Conservation (phyloP, 2,329 filamentous ascomycete genomes). For the Chalaropsis ovoidea region DNA sequence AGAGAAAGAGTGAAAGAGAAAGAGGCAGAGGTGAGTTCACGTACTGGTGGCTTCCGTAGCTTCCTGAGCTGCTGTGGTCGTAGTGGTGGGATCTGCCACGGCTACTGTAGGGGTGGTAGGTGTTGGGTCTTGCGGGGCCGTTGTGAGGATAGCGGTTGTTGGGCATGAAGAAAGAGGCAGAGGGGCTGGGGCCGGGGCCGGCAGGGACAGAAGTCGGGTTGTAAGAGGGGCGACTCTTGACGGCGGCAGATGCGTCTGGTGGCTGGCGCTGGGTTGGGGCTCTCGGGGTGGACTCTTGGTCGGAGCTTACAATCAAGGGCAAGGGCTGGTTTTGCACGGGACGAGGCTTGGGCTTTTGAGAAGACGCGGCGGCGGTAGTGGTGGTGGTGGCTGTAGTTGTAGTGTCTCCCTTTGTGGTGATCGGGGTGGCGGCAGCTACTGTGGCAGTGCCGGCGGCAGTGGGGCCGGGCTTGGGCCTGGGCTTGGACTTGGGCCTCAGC, state of each 20-base stretch:
- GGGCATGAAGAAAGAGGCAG: conserved; percentile 80
- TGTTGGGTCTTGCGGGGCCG: conserved; percentile 51
- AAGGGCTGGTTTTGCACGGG: neutral
- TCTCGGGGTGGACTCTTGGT: conserved; percentile 32
- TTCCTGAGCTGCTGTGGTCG: neutral
- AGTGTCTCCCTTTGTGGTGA: neutral
- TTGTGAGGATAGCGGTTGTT: conserved; percentile 64
- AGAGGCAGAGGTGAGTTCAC: neutral
- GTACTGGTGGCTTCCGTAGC: conserved; percentile 10
- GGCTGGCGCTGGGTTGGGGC: conserved; percentile 32
- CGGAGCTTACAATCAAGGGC: conserved; percentile 47
- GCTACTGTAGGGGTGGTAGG: conserved; percentile 55
- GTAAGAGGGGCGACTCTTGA: conserved; percentile 74
- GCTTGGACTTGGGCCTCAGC: neutral
- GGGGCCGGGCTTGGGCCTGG: neutral
- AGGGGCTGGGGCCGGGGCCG: conserved; percentile 48
- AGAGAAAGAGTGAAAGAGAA: neutral
- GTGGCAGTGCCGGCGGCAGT: neutral
- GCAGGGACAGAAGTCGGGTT: conserved; percentile 88
- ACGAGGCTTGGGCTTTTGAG: neutral
- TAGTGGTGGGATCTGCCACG: neutral
- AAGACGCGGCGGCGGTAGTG: neutral
- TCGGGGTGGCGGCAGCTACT: neutral
- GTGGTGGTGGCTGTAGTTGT: neutral
- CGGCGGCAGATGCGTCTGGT: conserved; percentile 50